Base-by-base conservation (phyloP, 2,329 filamentous ascomycete species). In the Fusarium praegraminearum region DNA sequence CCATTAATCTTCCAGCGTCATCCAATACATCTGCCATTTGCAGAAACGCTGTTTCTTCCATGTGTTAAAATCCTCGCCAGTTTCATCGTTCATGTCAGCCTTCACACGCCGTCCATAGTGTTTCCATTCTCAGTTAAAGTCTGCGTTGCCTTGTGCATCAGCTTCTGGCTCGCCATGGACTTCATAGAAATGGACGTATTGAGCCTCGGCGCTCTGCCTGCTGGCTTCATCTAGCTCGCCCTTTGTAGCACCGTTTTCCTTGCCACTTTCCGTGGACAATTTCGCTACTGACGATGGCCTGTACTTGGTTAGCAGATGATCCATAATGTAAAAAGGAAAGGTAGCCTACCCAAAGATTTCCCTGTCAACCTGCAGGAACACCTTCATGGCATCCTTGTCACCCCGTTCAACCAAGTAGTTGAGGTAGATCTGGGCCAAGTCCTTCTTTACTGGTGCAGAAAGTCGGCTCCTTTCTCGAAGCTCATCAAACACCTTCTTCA, bases 391-490 rank as follows among this genome's bases (percentile, higher is more conserved):
- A 33, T 94, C 89, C 78, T 94, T 92, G 65, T 89, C 90, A 16
- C 95, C 94, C 56, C 92, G 86, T 73, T 97, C 90, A 68, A 97
- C 88, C 36, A 99, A 84, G 76, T 96, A 98, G 15, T 86, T 83
- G 83, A 98, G 89, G 79, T 98, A 99, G 57, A 86, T 83, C 66
- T 92, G 87, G 41, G 90, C 90, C 7, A 99, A 82, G 45, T 94
- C 91, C 77, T 90, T 92, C 79, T 95, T 91, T 1, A 88, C 86
- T 1, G 86, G 80, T 2, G 87, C 78, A 0, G 90, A 87, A 60
- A 98, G 86, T 13, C 87, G 88, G 71, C 91, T 94, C 80, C 91
- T 93, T 49, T 85, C 83, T 35, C 91, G 87, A 74, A 97, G 87
- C 73, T 93, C 89, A 24, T 92, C 87, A 75, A 95, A 89, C 15